Evolutionary conservation across 352 stramenopile genomes (phyloP).

Genomic region (Globisporangium carolinianum): DNA sequence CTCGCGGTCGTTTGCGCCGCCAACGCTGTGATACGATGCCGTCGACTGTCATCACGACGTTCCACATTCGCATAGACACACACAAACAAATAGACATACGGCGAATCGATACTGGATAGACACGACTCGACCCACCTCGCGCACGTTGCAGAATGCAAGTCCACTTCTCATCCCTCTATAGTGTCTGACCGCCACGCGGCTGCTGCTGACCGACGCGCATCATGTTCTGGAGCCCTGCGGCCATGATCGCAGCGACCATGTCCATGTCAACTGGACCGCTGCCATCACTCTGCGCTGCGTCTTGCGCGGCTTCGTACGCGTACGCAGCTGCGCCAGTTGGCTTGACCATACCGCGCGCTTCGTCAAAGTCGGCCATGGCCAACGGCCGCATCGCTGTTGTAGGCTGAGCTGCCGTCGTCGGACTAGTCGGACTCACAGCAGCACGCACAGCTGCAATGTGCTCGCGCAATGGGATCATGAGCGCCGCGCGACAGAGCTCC

Average conservation of each 20-base stretch:
- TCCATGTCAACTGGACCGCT: constrained; percentile 55
- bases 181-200: constrained; percentile 11
- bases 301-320: constrained; percentile 65
- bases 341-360: constrained; percentile 81
- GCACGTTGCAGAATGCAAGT: too few species aligned
- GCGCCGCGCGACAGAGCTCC: constrained; percentile 78
- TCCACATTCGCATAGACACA: too few species aligned
- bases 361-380: constrained; percentile 80
- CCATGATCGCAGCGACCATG: constrained; percentile 79
- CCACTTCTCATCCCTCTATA: constrained; percentile 2
- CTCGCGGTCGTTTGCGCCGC: constrained; percentile 49
- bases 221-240: constrained; percentile 74
- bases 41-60: too few species aligned
- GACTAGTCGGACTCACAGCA: constrained; percentile 12
- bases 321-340: constrained; percentile 74
- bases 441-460: constrained; percentile 62
- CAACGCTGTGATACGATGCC: too few species aligned
- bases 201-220: constrained; percentile 49
- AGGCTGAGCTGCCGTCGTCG: constrained; percentile 14
- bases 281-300: constrained; percentile 14
- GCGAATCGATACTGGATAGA: too few species aligned
- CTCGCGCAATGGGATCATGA: constrained; percentile 85
- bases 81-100: too few species aligned
- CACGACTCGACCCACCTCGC: too few species aligned
- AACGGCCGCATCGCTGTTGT: constrained; percentile 49